A percentile compares a stretch with the other conserved stretches of the same genome.
Conservation (phyloP, 768 basidiomycete genomes). For the Porpolomopsis calyptriformis region DNA sequence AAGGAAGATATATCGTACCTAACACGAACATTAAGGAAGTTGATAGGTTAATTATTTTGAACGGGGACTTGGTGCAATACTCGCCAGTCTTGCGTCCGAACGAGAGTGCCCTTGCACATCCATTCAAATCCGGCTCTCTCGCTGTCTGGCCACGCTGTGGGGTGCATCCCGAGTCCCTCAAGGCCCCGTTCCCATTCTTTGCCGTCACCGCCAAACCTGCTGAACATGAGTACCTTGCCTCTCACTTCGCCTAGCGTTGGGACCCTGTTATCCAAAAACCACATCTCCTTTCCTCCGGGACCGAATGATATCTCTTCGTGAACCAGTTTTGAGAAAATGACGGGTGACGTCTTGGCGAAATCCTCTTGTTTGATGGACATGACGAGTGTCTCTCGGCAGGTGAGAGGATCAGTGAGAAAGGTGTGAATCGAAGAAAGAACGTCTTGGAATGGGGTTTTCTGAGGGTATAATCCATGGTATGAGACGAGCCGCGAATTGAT, state of each 20-base stretch:
- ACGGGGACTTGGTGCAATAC: slow-evolving; percentile 12
- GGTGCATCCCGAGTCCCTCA: slow-evolving; percentile 80
- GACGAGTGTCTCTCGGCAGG: slow-evolving; percentile 64
- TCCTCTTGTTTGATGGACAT: slow-evolving; percentile 90
- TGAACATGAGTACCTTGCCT: slow-evolving; percentile 78
- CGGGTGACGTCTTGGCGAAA: slow-evolving; percentile 32
- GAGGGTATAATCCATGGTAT: slow-evolving; percentile 70
- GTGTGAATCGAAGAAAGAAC: slow-evolving; percentile 51
- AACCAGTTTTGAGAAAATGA: slow-evolving; percentile 54
- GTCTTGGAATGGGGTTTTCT: slow-evolving; percentile 53
- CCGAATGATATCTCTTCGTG: slow-evolving; percentile 50
- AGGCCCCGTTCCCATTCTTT: slow-evolving; percentile 57
- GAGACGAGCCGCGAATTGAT: slow-evolving; percentile 53
- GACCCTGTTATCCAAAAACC: slow-evolving; percentile 75
- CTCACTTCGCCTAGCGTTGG: slow-evolving; percentile 76
- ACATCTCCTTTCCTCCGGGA: slow-evolving; percentile 50
- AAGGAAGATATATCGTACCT: slow-evolving; percentile 81
- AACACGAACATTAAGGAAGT: slow-evolving; percentile 1
- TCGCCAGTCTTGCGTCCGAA: slow-evolving; percentile 82
- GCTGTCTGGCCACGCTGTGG: slow-evolving; percentile 78
- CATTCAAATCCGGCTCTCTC: slow-evolving; percentile 63
- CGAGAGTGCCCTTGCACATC: slow-evolving; percentile 57
- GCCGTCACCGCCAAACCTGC: slow-evolving; percentile 68
- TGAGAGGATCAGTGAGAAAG: slow-evolving; percentile 50
- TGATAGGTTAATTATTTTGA: neutral